Base-by-base conservation (phyloP, 75 land plant genomes). In the Larix kaempferi region DNA sequence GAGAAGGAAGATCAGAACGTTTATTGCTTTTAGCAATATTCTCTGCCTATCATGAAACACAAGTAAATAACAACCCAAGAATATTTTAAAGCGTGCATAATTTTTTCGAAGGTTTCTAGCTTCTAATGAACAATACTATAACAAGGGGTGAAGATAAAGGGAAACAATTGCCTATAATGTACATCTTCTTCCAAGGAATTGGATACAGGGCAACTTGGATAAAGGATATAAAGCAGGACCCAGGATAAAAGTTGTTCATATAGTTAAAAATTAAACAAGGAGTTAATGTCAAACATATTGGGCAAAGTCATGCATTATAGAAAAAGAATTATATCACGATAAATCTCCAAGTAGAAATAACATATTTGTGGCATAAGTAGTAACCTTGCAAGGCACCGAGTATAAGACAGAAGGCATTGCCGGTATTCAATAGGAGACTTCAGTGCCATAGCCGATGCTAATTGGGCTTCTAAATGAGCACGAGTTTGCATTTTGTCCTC, bases 401-500 rank as follows among this genome's bases (percentile, higher is more conserved):
- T 79, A 74, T 96, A 96, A 59, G 99, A 84, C 25, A 95, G 78
- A 14, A 96, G 90, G 69, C 88, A 88, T 59, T 93, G 95, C 54
- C 89, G 87, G 75, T 94, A 96, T 77, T 96, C 99, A 66, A 80
- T 83, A 19, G 92, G 80, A 56, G 99, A 96, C 78, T 91, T 86
- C 79, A 96, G 82, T 52, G 95, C 98, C 80, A 92, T 55, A 16
- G 99, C 74, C 1, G 99, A 89, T 80, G 95, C 95, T 80, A 96
- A 56, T 79, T 92, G 98, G 58, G 89, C 81, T 76, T 96, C 99
- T 64, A 96, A 81, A 78, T 96, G 99, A 72, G 95, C 98, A 69
- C 99, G 89, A 49, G 98, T 96, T 84, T 94, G 97, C 75, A 88
- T 82, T 56, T 86, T 92, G 77, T 96, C 99, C 80, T 94, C 94